Base-by-base conservation (phyloP, 305 asterid species). In the Caryopteris hybrid region DNA sequence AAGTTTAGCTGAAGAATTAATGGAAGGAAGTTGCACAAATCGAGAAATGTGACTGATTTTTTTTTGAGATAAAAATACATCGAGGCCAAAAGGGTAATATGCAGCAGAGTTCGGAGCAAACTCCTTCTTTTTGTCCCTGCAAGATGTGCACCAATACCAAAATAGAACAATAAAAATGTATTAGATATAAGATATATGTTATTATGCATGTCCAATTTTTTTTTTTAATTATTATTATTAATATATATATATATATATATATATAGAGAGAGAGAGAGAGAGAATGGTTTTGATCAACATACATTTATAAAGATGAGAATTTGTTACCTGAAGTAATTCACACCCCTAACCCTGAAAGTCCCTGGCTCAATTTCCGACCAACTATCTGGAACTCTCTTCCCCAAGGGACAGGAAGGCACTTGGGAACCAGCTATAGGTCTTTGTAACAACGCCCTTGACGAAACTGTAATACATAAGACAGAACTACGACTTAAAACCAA, bases 381-480 rank as follows among this genome's bases (percentile, higher is more conserved):
- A 83, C 86, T 91, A 69, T 95, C 96, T 0, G 92, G 85, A 57
- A 89, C 84, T 80, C 87, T 87, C 88, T 95, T 95, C 72, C 88
- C 98, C 75, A 85, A 47, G 27, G 96, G 98, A 59, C 95, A 89
- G 54, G 83, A 88, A 1, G 99, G 97, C 62, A 95, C 97, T 78
- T 91, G 99, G 47, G 98, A 79, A 72, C 99, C 99, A 36, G 98
- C 98, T 57, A 83, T 71, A 31, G 98, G 99, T 70, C 91, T 86
- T 63, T 74, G 96, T 47, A 95, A 76, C 52, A 89, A 73, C 20
- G 81, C 61, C 84, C 89, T 95, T 3, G 96, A 91, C 61, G 97
- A 91, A 81, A 95, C 99, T 95, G 86, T 62, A 76, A 59, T 16
- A 14, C 23, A 52, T 31, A 68, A 62, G 57, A 70, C 17, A 66